Percentiles rank a stretch among this genome's conserved stretches.
Conservation (phyloP, 2,329 filamentous ascomycete genomes). For the Alternaria longipes region DNA sequence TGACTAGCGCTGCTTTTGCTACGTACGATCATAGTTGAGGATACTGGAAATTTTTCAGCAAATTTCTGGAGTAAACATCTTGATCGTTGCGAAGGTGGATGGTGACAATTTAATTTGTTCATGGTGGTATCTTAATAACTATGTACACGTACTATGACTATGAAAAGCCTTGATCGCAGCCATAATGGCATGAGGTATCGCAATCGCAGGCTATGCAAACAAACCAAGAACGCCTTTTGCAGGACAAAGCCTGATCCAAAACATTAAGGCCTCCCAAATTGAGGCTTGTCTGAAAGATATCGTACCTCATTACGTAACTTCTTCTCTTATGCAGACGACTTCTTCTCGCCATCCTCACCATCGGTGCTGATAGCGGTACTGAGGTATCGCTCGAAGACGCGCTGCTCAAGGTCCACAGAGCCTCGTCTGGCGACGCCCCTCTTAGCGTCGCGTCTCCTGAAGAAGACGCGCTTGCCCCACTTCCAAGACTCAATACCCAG, state of each 20-base stretch:
- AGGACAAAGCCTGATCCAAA: conserved; percentile 2
- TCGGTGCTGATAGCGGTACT: conserved; percentile 45
- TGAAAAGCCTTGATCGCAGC: conserved; percentile 23
- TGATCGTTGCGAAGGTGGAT: neutral
- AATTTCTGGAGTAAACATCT: neutral
- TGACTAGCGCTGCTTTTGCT: neutral
- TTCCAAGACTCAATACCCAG: conserved; percentile 72
- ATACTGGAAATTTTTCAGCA: neutral
- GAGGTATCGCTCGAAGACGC: conserved; percentile 45
- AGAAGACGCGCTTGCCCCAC: conserved; percentile 65
- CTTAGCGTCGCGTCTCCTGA: conserved; percentile 38
- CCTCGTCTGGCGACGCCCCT: conserved; percentile 32
- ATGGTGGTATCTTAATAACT: conserved; percentile 21
- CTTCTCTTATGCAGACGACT: conserved; percentile 11
- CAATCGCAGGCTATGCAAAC: conserved; percentile 34
- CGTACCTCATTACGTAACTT: neutral
- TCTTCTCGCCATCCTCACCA: conserved; percentile 40
- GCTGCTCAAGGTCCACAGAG: conserved; percentile 42
- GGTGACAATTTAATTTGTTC: neutral
- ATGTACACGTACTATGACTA: conserved; percentile 14
- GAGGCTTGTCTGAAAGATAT: neutral
- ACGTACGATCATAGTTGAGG: neutral
- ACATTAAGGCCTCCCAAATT: conserved; percentile 7
- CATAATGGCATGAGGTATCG: conserved; percentile 31
- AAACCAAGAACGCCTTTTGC: conserved; percentile 21